phyloP scores from a whole-genome alignment of 352 stramenopile species.

The Phytophthora agathidicida region DNA sequence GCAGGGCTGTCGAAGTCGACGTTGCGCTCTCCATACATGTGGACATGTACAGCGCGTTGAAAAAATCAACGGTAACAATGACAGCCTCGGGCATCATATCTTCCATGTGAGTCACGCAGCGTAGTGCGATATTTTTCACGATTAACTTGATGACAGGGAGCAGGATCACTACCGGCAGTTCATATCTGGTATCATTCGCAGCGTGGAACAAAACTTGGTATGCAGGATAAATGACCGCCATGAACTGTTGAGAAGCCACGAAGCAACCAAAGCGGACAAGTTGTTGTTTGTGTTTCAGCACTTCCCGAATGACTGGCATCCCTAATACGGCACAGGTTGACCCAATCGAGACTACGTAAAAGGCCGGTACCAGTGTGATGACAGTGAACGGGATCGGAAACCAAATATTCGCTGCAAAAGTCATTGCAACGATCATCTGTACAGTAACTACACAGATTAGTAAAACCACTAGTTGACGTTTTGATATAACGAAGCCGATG shows the following conservation, averaged over 20 bases:
- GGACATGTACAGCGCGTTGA: conserved; percentile 33
- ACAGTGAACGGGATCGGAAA: conserved; percentile 36
- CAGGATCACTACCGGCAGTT: conserved; percentile 24
- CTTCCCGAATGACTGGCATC: conserved; percentile 7
- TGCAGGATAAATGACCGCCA: conserved; percentile 20
- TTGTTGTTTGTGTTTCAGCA: conserved; percentile 2
- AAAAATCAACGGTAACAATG: conserved; percentile 37
- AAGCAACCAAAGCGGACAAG: conserved; percentile 11
- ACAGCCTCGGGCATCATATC: conserved; percentile 44
- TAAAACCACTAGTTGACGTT: conserved; percentile 1
- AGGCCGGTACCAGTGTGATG: conserved; percentile 16
- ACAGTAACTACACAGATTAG: background rate
- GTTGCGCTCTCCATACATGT: conserved; percentile 31
- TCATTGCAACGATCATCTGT: conserved; percentile 11
- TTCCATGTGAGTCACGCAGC: conserved; percentile 23
- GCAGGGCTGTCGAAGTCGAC: conserved; percentile 20
- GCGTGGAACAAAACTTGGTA: conserved; percentile 24
- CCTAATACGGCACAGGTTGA: conserved; percentile 3
- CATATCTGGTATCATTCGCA: conserved; percentile 5
- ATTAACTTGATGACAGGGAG: conserved; percentile 33
- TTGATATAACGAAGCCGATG: conserved; percentile 13
- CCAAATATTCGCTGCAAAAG: conserved; percentile 17
- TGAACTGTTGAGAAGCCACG: conserved; percentile 15
- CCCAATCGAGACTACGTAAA: conserved; percentile 7
- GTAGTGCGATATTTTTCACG: conserved; percentile 32